Evolutionary conservation across 176 grass and related monocot species (phyloP).

Genomic region (Oryza nivara): DNA sequence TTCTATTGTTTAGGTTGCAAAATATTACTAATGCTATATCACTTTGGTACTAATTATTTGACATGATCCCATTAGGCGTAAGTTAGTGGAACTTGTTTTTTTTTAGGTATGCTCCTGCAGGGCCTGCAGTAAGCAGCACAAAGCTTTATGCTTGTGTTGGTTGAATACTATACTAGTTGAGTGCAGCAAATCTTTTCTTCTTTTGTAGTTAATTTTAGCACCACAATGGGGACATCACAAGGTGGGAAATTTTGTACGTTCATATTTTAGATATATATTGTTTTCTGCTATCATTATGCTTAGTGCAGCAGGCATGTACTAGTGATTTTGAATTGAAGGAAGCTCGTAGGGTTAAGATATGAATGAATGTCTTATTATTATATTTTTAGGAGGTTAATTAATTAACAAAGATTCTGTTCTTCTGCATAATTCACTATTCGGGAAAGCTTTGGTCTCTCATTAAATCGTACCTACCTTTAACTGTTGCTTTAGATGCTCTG

Average conservation of each 20-base stretch:
- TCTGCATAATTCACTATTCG: constrained; percentile 2
- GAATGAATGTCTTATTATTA: background rate
- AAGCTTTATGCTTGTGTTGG: constrained; percentile 11
- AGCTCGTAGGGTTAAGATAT: background rate
- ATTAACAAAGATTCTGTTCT: background rate
- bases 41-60: constrained; percentile 35
- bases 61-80: constrained; percentile 35
- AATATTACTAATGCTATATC: constrained; percentile 6
- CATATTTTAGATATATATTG: constrained; percentile 23
- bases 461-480: background rate
- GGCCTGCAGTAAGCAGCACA: background rate
- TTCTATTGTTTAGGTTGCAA: background rate
- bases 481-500: background rate
- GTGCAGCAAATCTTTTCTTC: constrained; percentile 16
- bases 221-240: constrained; percentile 38
- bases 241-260: constrained; percentile 18
- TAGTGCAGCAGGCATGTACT: background rate
- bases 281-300: constrained; percentile 5
- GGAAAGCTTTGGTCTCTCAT: background rate
- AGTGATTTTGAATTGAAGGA: constrained; percentile 30
- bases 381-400: background rate
- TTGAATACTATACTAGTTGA: constrained; percentile 20
- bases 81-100: constrained; percentile 26
- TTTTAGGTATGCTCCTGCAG: constrained; percentile 17
- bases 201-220: constrained; percentile 12